These are phyloP conservation scores for Boletus speciosus DNA, from an alignment of 768 basidiomycete species.

Conservation along the genomic window DNA sequence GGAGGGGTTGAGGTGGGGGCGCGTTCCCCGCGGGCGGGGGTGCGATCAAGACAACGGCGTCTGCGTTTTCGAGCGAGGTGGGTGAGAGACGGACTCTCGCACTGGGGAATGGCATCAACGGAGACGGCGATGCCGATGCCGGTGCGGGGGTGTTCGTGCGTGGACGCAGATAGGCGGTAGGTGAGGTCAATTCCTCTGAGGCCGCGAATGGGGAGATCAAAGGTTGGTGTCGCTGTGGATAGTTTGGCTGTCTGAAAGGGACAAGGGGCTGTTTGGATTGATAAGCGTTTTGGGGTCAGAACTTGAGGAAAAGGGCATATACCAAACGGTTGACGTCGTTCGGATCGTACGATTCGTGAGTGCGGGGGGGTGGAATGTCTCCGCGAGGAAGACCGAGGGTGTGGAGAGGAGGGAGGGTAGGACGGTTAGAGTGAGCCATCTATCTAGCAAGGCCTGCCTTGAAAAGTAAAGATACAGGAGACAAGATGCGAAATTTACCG, in stretches of 20 bases:
- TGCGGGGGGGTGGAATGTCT: slow-evolving; percentile 7
- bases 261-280: background rate
- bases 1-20: slow-evolving; percentile 29
- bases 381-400: slow-evolving; percentile 39
- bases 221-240: background rate
- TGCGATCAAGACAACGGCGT: slow-evolving; percentile 48
- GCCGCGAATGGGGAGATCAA: slow-evolving; percentile 34
- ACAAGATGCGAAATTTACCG: background rate
- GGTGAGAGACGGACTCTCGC: slow-evolving; percentile 43
- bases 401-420: slow-evolving; percentile 52
- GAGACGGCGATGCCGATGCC: background rate
- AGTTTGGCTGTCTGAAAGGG: background rate
- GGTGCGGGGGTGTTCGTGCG: background rate
- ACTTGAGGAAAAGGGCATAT: background rate
- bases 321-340: slow-evolving; percentile 12
- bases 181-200: slow-evolving; percentile 39
- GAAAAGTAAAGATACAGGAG: background rate
- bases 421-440: slow-evolving; percentile 34
- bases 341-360: slow-evolving; percentile 11
- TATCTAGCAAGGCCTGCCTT: slow-evolving; percentile 21
- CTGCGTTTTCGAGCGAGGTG: slow-evolving; percentile 49
- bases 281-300: background rate
- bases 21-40: slow-evolving; percentile 27
- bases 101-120: slow-evolving; percentile 11
- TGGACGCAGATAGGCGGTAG: slow-evolving; percentile 12